Percentiles rank a stretch among this genome's conserved stretches.
Evolutionary conservation across 805 yeast genomes (phyloP).

Genomic region (Priceomyces haplophilus): DNA sequence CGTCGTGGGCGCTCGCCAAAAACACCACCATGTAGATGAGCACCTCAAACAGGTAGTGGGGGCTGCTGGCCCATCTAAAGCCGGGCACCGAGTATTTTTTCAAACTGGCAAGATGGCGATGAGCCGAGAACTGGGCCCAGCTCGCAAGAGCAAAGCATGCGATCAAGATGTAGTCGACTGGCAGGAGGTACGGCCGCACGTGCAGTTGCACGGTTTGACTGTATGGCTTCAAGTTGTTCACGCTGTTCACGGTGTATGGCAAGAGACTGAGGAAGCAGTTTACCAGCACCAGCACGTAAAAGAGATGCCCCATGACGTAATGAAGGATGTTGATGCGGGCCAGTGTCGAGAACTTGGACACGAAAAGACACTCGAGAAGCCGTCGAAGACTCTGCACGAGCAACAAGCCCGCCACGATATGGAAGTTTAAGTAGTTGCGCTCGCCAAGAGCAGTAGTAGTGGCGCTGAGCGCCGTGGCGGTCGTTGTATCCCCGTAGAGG

Average conservation of each 20-base stretch:
- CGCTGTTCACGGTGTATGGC: too few relatives aligned
- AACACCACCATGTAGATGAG: conserved; percentile 46
- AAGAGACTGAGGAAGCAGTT: conserved; percentile 25
- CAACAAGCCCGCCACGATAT: conserved; percentile 20
- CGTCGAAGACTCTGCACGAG: conserved; percentile 55
- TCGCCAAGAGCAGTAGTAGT: background rate
- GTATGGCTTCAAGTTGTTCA: too few relatives aligned
- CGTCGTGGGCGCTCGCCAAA: conserved; percentile 13
- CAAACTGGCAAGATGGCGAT: conserved; percentile 45
- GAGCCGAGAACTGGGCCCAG: conserved; percentile 54
- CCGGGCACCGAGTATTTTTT: conserved; percentile 58
- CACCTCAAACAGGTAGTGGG: conserved; percentile 71
- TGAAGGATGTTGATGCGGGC: conserved; percentile 65
- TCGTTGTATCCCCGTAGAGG: too few relatives aligned
- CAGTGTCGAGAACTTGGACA: conserved; percentile 44
- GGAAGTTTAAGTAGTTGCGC: conserved; percentile 10
- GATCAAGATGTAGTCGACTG: conserved; percentile 25
- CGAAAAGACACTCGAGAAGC: conserved; percentile 48
- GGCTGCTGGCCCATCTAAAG: conserved; percentile 46
- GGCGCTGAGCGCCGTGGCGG: too few relatives aligned
- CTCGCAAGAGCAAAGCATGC: conserved; percentile 47
- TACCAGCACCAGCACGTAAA: conserved; percentile 49
- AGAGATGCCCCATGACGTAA: conserved; percentile 61
- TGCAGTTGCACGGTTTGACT: too few relatives aligned
- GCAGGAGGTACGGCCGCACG: too few relatives aligned